A percentile compares a stretch with the other conserved stretches of the same genome.
Conservation (phyloP, 495 filamentous ascomycete species). For the Lasiosphaeria miniovina region DNA sequence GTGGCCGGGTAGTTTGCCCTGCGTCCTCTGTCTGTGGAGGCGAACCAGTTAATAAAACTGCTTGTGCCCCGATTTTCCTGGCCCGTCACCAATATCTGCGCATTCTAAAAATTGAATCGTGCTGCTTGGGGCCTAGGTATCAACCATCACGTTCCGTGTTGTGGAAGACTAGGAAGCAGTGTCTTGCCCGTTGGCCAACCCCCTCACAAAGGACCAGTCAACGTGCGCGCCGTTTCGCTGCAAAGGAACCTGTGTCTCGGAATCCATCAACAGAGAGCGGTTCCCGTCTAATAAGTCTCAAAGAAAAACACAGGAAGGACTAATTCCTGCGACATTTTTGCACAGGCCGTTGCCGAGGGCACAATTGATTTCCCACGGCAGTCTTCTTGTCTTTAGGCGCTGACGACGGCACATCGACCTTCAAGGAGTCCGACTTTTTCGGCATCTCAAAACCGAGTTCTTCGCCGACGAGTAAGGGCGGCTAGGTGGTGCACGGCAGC, state of each 20-base stretch:
- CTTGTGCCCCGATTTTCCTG: conserved; percentile 21
- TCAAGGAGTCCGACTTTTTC: neutral
- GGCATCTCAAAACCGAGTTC: neutral
- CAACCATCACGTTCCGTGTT: neutral
- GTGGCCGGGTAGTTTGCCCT: conserved; percentile 11
- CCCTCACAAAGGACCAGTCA: conserved; percentile 1
- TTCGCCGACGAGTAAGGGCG: no score
- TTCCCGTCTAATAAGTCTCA: conserved; percentile 3
- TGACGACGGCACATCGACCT: neutral
- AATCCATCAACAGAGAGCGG: neutral
- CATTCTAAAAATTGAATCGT: conserved; percentile 5
- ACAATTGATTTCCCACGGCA: neutral
- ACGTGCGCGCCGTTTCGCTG: conserved; percentile 9
- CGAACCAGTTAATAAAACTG: conserved; percentile 21
- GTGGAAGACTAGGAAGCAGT: conserved; percentile 3
- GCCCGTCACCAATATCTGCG: conserved; percentile 13
- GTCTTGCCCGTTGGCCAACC: neutral
- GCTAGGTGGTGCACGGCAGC: no score
- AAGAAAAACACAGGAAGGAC: conserved; percentile 1
- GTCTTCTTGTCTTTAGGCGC: neutral
- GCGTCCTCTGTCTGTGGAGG: conserved; percentile 8
- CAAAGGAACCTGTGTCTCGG: neutral
- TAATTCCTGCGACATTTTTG: neutral
- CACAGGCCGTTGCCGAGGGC: neutral
- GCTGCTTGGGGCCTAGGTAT: neutral